Evolutionary conservation across 192 early-diverging fungal genomes (phyloP).

Genomic region (Coemansia interrupta): DNA sequence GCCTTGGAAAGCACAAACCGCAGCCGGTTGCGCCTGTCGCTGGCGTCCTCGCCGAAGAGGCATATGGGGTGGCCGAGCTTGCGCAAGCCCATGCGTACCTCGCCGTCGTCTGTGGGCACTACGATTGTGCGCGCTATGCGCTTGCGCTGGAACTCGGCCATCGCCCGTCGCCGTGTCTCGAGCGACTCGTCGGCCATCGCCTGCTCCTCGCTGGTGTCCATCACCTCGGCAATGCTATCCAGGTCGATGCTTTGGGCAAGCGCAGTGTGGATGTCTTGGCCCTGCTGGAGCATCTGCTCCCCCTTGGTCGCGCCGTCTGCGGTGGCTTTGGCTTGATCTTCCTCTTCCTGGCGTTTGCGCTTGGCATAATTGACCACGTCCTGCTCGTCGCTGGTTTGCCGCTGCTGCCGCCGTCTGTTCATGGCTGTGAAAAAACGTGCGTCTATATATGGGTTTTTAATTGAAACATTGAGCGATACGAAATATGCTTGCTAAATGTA

Average conservation of each 20-base stretch:
- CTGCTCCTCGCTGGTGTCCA: conserved; percentile 15
- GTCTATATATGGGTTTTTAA: too few species aligned
- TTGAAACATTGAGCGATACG: too few species aligned
- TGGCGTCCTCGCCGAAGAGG: conserved; percentile 90
- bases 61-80: conserved; percentile 83
- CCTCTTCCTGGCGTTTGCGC: conserved; percentile 47
- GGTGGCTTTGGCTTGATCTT: not conserved
- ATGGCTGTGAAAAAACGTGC: too few species aligned
- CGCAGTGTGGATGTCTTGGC: not conserved
- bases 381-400: conserved; percentile 10
- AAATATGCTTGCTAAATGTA: too few species aligned
- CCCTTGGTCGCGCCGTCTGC: not conserved
- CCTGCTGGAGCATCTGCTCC: conserved; percentile 5
- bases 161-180: conserved; percentile 30
- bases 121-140: conserved; percentile 72
- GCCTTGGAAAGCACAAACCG: conserved; percentile 67
- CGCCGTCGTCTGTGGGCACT: conserved; percentile 85
- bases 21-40: conserved; percentile 78
- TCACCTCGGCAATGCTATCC: conserved; percentile 23
- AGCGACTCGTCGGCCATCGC: conserved; percentile 21
- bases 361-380: conserved; percentile 43
- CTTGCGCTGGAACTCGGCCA: conserved; percentile 74
- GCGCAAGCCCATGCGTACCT: conserved; percentile 70
- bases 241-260: conserved; percentile 23
- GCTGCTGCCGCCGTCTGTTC: not conserved